Base-by-base conservation (phyloP, 1,284 basidiomycete species). In the Megacollybia platyphylla region DNA sequence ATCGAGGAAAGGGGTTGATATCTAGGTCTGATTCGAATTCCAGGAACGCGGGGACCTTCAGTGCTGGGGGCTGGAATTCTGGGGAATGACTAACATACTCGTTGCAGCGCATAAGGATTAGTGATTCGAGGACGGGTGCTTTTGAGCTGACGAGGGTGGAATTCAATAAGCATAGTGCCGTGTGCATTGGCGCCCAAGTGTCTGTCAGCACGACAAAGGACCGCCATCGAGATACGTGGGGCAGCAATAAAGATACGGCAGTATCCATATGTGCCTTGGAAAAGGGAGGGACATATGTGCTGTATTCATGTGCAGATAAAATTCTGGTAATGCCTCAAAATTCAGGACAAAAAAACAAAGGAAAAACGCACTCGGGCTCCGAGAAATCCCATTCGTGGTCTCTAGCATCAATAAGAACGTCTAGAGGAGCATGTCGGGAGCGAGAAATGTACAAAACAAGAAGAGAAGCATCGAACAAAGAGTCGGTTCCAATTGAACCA, bases 31-130 rank as follows among this genome's bases (percentile, higher is more conserved):
- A 41, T 36, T 48, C 41, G 42, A 18, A 30, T 9, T 15, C 15
- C 24, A 70, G 57, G 42, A 64, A 62, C 5, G 49, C 46, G 4
- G 60, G 59, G n/a, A 57, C 54, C 45, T 58, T 60, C 49, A 67
- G 54, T 4, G 56, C 48, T n/a, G 44, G 40, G 3, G 71, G 68
- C 47, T 60, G 58, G 52, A 75, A 75, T 32, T 55, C 52, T 17
- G 57, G 57, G 9, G 57, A 58, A 51, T 68, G 68, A 48, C 67
- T 64, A 43, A 64, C 61, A 50, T 67, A 74, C 44, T 72, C 68
- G 49, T 75, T 76, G 55, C 70, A 76, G 28, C 69, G 68, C 65
- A 74, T 73, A 13, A 78, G 57, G 18, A 64, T 63, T 32, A 78
- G 54, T 10, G 60, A 65, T 55, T 72, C 65, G 37, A 75, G 63